Evolutionary conservation across 177 flowering plant species (phyloP), one percentile per base, ranked within the genome.

Genomic region (Vitis hybrid): DNA sequence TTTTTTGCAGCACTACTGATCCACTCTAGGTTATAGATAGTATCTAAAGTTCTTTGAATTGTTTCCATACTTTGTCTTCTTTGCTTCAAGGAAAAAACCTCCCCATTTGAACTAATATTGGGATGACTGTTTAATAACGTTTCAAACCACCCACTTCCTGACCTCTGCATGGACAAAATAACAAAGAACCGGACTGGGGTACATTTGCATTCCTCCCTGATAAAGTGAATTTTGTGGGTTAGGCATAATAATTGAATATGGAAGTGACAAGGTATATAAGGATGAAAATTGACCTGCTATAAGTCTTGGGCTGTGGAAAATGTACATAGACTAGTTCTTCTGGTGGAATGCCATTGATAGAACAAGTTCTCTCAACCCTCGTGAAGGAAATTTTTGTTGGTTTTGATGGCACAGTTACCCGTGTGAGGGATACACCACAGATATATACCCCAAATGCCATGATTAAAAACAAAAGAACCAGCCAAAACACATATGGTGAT

Each of bases 81-180:
- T 18, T 5, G 1, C 60, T 57, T 57, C 60, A 57, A 21, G 21
- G 27, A 18, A 57, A 57, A 57, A 57, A 57, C 21, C 21, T 57
- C 60, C 11, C 60, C 60, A 21, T 57, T 57, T 57, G 60, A 57
- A 57, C 60, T 57, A 57, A 57, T 57, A 11, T 57, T 57, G 32
- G 60, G 60, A 24, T 57, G 60, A 57, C 60, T 57, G 18, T 57
- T 57, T 57, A 57, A 57, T 24, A 57, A 57, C 2, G 60, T 57
- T 57, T 57, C 60, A 57, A 57, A 57, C 60, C 60, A 57, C 60
- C 60, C 60, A 57, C 60, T 57, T 57, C 60, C 60, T 17, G 60
- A 57, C 1, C 60, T 57, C 60, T 57, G 60, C 30, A 21, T 57
- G 30, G 60, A 57, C 27, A 57, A 17, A 57, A 57, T 57, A 57